Conservation (phyloP, 768 basidiomycete genomes). For the Pleurotus giganteus region DNA sequence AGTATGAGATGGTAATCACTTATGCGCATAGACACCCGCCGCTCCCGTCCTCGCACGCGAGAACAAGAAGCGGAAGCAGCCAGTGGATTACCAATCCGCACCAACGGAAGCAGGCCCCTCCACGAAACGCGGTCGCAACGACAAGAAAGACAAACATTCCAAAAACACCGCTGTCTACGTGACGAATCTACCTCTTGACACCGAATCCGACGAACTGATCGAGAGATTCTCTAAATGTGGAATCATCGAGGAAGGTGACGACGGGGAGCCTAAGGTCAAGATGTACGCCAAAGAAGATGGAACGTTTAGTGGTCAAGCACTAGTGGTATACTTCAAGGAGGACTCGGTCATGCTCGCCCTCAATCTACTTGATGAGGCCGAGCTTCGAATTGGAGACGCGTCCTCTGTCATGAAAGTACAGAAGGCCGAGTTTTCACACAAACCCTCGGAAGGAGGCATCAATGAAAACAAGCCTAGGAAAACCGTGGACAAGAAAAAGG, state of each 20-base stretch:
- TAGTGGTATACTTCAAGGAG: conserved; percentile 97
- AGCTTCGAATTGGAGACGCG: conserved; percentile 79
- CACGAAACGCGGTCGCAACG: conserved; percentile 67
- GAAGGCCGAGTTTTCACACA: conserved; percentile 79
- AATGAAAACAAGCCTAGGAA: conserved; percentile 49
- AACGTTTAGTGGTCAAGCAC: conserved; percentile 87
- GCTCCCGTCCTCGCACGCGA: conserved; percentile 80
- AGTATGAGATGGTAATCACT: background rate
- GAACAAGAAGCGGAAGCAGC: conserved; percentile 78
- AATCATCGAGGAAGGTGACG: conserved; percentile 87
- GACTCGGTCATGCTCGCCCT: conserved; percentile 88
- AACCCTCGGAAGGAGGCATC: conserved; percentile 38
- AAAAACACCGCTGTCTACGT: conserved; percentile 95
- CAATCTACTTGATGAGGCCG: conserved; percentile 87
- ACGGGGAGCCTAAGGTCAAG: conserved; percentile 93
- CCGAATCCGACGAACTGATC: conserved; percentile 72
- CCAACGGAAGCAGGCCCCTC: conserved; percentile 49
- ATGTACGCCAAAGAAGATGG: conserved; percentile 90
- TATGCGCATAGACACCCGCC: conserved; percentile 71
- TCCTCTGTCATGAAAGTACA: conserved; percentile 71
- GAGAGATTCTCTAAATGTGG: conserved; percentile 91
- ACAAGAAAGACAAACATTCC: conserved; percentile 52
- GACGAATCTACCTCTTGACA: conserved; percentile 74
- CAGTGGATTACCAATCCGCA: conserved; percentile 67
- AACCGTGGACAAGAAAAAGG: conserved; percentile 76